A percentile compares a stretch with the other conserved stretches of the same genome.
Evolutionary conservation across 495 filamentous ascomycete genomes (phyloP).

Genomic region (Parathielavia hyrcaniae): DNA sequence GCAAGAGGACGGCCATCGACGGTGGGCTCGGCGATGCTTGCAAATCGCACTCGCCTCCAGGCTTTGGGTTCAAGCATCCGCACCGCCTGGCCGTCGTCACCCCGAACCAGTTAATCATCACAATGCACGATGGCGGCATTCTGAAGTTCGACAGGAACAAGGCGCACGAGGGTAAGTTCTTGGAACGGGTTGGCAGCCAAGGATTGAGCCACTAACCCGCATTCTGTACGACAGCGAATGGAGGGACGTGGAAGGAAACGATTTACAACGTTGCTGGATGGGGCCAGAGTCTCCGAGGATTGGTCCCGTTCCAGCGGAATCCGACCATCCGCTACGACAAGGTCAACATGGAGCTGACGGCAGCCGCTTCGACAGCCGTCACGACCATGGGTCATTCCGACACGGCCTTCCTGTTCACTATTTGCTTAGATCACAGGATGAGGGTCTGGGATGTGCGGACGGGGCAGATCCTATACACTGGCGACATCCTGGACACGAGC

Average conservation of each 20-base stretch:
- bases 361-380: slow-evolving; percentile 53
- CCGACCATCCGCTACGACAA: slow-evolving; percentile 60
- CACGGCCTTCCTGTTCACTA: slow-evolving; percentile 63
- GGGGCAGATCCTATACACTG: slow-evolving; percentile 63
- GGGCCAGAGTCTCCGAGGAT: slow-evolving; percentile 62
- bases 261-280: slow-evolving; percentile 75
- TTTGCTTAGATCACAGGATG: slow-evolving; percentile 79
- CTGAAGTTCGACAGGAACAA: slow-evolving; percentile 62
- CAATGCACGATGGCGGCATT: slow-evolving; percentile 76
- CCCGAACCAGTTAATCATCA: slow-evolving; percentile 65
- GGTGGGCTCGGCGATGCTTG: slow-evolving; percentile 67
- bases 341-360: slow-evolving; percentile 57
- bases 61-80: slow-evolving; percentile 69
- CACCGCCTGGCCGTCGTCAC: slow-evolving; percentile 73
- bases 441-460: slow-evolving; percentile 76
- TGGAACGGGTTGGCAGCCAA: neutral
- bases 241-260: slow-evolving; percentile 62
- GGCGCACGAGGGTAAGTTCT: slow-evolving; percentile 59
- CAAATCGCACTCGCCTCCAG: slow-evolving; percentile 62
- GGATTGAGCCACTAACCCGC: slow-evolving; percentile 5
- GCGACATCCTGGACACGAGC: slow-evolving; percentile 58
- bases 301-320: slow-evolving; percentile 63
- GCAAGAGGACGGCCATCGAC: slow-evolving; percentile 58
- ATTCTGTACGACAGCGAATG: slow-evolving; percentile 33
- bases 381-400: slow-evolving; percentile 43